Percentiles rank a stretch among this genome's conserved stretches.
Conservation (phyloP, 2,329 filamentous ascomycete species). For the Pseudogymnoascus sp. region DNA sequence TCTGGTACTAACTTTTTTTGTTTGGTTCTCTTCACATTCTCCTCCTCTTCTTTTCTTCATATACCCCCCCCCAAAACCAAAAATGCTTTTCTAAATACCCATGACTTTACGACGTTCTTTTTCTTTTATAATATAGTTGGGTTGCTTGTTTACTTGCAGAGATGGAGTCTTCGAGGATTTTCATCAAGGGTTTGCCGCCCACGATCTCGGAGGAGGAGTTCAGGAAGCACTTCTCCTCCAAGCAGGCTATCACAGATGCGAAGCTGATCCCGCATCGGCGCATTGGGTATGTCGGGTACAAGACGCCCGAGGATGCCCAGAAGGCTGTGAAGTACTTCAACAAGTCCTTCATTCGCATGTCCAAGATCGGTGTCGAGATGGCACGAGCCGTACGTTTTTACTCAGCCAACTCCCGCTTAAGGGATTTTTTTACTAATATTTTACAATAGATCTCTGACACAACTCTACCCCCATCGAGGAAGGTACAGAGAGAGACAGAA, state of each 20-base stretch:
- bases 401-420: background rate
- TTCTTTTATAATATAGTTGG: background rate
- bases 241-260: slow-evolving; percentile 75
- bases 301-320: slow-evolving; percentile 67
- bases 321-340: slow-evolving; percentile 93
- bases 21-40: background rate
- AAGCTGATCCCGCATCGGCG: slow-evolving; percentile 83
- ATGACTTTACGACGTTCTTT: slow-evolving; percentile 8
- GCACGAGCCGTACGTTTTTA: slow-evolving; percentile 61
- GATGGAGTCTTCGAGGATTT: slow-evolving; percentile 52
- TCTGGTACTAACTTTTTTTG: background rate
- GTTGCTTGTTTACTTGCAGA: slow-evolving; percentile 3
- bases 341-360: slow-evolving; percentile 90
- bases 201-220: slow-evolving; percentile 78
- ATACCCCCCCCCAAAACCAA: background rate
- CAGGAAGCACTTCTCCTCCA: slow-evolving; percentile 75
- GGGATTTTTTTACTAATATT: background rate
- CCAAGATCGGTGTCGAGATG: slow-evolving; percentile 81
- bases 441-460: slow-evolving; percentile 28
- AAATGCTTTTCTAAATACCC: background rate
- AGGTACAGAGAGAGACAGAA: slow-evolving; percentile 29
- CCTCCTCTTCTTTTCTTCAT: background rate
- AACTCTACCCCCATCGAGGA: slow-evolving; percentile 30
- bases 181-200: slow-evolving; percentile 79
- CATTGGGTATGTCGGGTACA: slow-evolving; percentile 95